Conservation (phyloP, 2,329 filamentous ascomycete genomes). For the Sclerotiophoma versabilis region DNA sequence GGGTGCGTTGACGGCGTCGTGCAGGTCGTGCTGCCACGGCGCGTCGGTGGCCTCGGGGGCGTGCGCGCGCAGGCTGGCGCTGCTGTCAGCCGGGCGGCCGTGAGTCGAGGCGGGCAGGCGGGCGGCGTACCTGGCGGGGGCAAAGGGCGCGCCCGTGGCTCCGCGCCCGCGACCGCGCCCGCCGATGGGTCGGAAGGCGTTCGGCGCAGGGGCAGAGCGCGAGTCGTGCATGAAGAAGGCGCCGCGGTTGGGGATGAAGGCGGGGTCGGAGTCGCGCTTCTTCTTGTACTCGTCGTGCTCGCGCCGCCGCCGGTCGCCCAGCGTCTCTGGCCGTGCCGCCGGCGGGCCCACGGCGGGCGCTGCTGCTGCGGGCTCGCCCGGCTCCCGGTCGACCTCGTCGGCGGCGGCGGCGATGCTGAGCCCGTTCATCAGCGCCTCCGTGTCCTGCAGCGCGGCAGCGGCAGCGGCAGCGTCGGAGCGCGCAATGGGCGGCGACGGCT, state of each 20-base stretch:
- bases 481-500: constrained; percentile 46
- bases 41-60: constrained; percentile 67
- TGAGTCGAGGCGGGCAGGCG: background rate
- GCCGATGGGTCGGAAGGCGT: constrained; percentile 73
- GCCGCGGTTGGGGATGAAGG: constrained; percentile 92
- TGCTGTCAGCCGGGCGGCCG: constrained; percentile 31
- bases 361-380: constrained; percentile 45
- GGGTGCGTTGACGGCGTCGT: constrained; percentile 67
- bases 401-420: constrained; percentile 55
- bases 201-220: constrained; percentile 76
- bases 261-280: constrained; percentile 85
- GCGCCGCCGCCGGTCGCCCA: constrained; percentile 74
- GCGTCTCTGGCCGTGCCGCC: constrained; percentile 58
- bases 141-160: constrained; percentile 59
- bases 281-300: constrained; percentile 93
- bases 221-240: constrained; percentile 98
- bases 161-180: constrained; percentile 66
- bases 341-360: constrained; percentile 50
- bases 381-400: constrained; percentile 61
- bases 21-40: constrained; percentile 94
- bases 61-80: constrained; percentile 50
- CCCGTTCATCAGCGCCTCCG: constrained; percentile 68
- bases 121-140: constrained; percentile 67
- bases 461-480: constrained; percentile 48
- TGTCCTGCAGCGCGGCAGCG: constrained; percentile 61